phyloP scores from a whole-genome alignment of 345 rosid genomes.

The Barbarea vulgaris region DNA sequence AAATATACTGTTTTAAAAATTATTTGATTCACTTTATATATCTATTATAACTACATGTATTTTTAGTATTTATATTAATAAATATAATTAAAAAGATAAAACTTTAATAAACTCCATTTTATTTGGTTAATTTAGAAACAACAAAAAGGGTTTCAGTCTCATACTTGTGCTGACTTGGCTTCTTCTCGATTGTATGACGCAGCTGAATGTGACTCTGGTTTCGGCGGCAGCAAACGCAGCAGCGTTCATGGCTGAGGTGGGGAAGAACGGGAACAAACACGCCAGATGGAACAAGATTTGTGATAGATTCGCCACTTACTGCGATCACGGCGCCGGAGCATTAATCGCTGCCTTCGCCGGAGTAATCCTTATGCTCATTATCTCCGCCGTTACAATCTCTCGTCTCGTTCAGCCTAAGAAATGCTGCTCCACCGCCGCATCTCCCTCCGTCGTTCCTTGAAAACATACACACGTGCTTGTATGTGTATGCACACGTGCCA shows the following conservation, averaged over 20 bases:
- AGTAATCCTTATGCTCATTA: conserved; percentile 59
- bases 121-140: background rate
- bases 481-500: background rate
- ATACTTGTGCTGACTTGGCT: conserved; percentile 15
- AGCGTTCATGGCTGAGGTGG: conserved; percentile 78
- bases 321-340: conserved; percentile 75
- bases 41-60: no score
- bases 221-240: conserved; percentile 82
- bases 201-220: conserved; percentile 62
- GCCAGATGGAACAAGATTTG: conserved; percentile 88
- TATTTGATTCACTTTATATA: no score
- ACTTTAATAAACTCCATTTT: background rate
- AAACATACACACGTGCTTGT: background rate
- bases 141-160: background rate
- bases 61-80: no score
- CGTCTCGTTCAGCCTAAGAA: conserved; percentile 45
- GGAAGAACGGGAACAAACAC: conserved; percentile 80
- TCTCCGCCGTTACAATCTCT: conserved; percentile 54
- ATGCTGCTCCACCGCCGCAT: conserved; percentile 17
- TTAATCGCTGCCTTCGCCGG: conserved; percentile 65
- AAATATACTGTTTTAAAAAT: no score
- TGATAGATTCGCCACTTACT: conserved; percentile 65
- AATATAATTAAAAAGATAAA: background rate
- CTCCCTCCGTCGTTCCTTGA: conserved; percentile 30
- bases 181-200: conserved; percentile 11